Evolutionary conservation across 495 filamentous ascomycete genomes (phyloP), one percentile per base, ranked within the genome.

Genomic region (Neurospora sp.): DNA sequence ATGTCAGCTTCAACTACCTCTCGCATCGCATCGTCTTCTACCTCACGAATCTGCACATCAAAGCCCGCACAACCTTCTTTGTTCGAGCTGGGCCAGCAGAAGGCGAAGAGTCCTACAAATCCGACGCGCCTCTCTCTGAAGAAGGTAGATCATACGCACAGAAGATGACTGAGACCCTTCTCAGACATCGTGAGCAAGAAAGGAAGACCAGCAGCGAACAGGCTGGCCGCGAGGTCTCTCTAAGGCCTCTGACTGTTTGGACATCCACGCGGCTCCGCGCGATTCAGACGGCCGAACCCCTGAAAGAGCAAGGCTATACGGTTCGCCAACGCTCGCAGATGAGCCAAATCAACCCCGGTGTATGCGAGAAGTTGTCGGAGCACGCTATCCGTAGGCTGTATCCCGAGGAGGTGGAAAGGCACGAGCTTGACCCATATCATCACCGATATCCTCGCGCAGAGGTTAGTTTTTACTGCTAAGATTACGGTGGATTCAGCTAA

Each of bases 21-120:
- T 95, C 93, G 20, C 92, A 98, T 79, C 88, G 96, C 53, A 98
- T 99, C 72, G 94, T 99, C 48, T 98, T 98, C 82, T 99, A 98
- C 80, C 87, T 99, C 45, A 91, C 97, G 74, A 99, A 99, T 79
- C 88, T 98, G 22, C 96, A 98, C 80, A 97, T 97, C 82, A 98
- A 98, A 79, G 91, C 91, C 31, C 88, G 95, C 69, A 91, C 92
- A 71, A 98, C 94, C 16, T 99, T 97, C 82, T 99, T 99, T 81
- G 96, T 91, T 44, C 88, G 96, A 61, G 90, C 91, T 42, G 88
- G 93, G 81, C 85, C 83, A 76, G 87, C 86, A 4, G 84, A 87
- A 5, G 92, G 93, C 69, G 91, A 94, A 74, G 92, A 94, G 75
- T 94, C 91, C 14, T 98, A 94, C 85, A 97, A 96, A 81, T 87